Conservation (phyloP, 179 eudicot species). For the Patellifolia procumbens region DNA sequence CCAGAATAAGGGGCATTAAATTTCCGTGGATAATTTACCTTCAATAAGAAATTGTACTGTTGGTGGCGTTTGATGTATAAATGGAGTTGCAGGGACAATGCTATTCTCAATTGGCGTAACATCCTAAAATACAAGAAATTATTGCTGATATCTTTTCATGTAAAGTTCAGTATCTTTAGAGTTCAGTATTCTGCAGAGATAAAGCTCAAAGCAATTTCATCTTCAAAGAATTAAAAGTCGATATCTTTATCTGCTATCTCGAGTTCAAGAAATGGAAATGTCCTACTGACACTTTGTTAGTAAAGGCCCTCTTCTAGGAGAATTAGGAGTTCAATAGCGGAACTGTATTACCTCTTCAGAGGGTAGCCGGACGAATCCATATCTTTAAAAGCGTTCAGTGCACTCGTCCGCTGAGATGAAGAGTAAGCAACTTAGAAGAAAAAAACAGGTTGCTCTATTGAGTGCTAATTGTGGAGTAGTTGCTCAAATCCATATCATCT, state of each 20-base stretch:
- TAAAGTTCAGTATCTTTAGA: no score
- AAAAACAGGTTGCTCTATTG: not conserved
- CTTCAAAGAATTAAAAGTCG: not conserved
- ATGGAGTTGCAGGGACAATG: conserved; percentile 22
- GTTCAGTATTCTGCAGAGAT: no score
- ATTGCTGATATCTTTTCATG: not conserved
- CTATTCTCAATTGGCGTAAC: conserved; percentile 16
- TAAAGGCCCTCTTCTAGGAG: not conserved
- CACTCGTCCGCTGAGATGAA: conserved; percentile 21
- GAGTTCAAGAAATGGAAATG: not conserved
- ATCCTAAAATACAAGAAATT: conserved; percentile 28
- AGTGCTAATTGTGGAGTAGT: not conserved
- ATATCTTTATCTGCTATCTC: not conserved
- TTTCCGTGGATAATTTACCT: conserved; percentile 26
- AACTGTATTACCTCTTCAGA: conserved; percentile 24
- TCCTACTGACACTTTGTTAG: not conserved
- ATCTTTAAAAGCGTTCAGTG: conserved; percentile 6
- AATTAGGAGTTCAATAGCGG: not conserved
- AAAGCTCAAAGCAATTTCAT: not conserved
- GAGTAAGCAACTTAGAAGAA: conserved; percentile 18
- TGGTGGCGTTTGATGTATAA: conserved; percentile 29
- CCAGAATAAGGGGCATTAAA: not conserved
- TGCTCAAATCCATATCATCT: not conserved
- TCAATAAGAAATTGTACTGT: no score
- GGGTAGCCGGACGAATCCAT: conserved; percentile 24